phyloP scores from a whole-genome alignment of 1,284 basidiomycete genomes.

The Volvariella volvacea region DNA sequence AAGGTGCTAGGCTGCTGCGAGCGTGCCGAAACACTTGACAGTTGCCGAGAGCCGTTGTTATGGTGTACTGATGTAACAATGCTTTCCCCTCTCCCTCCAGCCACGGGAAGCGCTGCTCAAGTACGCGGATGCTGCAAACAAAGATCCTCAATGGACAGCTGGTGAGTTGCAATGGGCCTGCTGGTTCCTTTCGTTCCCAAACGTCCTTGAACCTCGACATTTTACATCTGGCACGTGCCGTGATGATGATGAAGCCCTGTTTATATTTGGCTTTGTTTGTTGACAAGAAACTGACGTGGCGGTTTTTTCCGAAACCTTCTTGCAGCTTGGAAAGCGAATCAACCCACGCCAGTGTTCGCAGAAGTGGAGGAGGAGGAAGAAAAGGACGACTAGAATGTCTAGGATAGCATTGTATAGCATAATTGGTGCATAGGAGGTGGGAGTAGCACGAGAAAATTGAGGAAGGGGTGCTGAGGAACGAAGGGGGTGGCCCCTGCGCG shows the following conservation, averaged over 20 bases:
- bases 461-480: conserved; percentile 13
- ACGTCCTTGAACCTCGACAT: conserved; percentile 6
- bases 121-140: conserved; percentile 75
- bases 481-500: conserved; percentile 56
- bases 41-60: conserved; percentile 1
- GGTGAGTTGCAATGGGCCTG: conserved; percentile 49
- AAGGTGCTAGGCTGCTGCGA: background rate
- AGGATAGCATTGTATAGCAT: conserved; percentile 7
- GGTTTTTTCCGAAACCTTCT: conserved; percentile 48
- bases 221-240: conserved; percentile 27
- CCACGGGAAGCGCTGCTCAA: conserved; percentile 94
- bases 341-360: conserved; percentile 75
- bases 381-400: conserved; percentile 25
- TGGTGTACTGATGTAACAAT: conserved; percentile 12
- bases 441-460: conserved; percentile 9
- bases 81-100: conserved; percentile 35
- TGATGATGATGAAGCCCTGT: conserved; percentile 27
- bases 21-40: background rate
- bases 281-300: conserved; percentile 53
- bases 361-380: conserved; percentile 52
- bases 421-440: conserved; percentile 7
- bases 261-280: conserved; percentile 39
- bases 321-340: conserved; percentile 76
- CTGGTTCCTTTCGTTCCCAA: conserved; percentile 3
- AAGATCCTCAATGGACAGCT: conserved; percentile 76